Percentiles rank a stretch among this genome's conserved stretches.
These are phyloP conservation scores for Kwoniella mangroviensis DNA, from an alignment of 768 basidiomycete species.

Conservation along the genomic window DNA sequence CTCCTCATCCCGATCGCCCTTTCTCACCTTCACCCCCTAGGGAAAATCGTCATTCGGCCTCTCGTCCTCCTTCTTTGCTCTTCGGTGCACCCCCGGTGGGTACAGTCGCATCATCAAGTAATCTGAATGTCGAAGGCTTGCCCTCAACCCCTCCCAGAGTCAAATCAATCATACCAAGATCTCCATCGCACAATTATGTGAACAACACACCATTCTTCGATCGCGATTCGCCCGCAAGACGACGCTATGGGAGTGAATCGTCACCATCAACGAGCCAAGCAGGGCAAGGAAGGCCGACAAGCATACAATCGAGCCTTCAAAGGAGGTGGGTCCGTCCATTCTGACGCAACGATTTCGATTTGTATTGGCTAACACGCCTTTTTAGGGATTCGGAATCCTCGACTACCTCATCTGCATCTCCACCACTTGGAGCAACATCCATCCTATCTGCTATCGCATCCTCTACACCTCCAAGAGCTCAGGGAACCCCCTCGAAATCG, in stretches of 20 bases:
- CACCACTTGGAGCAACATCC: conserved; percentile 44
- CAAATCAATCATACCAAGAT: neutral
- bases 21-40: conserved; percentile 50
- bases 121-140: conserved; percentile 27
- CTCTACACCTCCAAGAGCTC: conserved; percentile 22
- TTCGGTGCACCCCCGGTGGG: conserved; percentile 37
- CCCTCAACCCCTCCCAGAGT: conserved; percentile 26
- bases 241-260: conserved; percentile 12
- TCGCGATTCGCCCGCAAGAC: neutral
- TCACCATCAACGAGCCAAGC: neutral
- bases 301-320: neutral
- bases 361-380: neutral
- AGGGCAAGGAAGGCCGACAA: neutral
- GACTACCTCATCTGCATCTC: conserved; percentile 38
- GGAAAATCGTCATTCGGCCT: conserved; percentile 44
- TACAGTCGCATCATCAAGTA: conserved; percentile 24
- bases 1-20: conserved; percentile 29
- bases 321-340: conserved; percentile 4
- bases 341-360: neutral
- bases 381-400: conserved; percentile 35
- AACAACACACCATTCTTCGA: neutral
- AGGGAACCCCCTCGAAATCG: neutral
- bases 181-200: conserved; percentile 7
- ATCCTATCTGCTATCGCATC: conserved; percentile 35
- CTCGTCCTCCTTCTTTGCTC: conserved; percentile 42